These are phyloP conservation scores for Sporothrix dimorphospora DNA, from an alignment of 2,329 filamentous ascomycete genomes.

Conservation along the genomic window DNA sequence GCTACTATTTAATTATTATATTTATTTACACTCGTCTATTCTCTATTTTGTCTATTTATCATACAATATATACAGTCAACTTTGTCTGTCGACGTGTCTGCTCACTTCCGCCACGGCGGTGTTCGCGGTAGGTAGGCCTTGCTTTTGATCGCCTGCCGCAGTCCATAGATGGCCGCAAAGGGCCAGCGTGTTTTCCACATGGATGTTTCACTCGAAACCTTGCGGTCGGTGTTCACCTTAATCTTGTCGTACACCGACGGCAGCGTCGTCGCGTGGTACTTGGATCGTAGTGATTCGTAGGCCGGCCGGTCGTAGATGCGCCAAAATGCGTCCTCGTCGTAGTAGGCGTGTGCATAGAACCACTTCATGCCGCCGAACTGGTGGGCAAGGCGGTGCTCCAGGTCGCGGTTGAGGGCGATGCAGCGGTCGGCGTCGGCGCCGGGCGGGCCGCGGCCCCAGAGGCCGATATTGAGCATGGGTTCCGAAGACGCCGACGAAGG, in stretches of 20 bases:
- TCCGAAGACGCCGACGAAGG: neutral
- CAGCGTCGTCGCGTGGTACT: conserved; percentile 64
- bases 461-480: conserved; percentile 64
- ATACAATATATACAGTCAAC: conserved; percentile 1
- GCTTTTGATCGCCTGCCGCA: conserved; percentile 62
- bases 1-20: neutral
- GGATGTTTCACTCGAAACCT: neutral
- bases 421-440: conserved; percentile 55
- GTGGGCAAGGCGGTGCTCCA: conserved; percentile 67
- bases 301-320: conserved; percentile 56
- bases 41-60: neutral
- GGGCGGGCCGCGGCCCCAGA: conserved; percentile 76
- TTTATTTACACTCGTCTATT: neutral
- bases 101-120: conserved; percentile 33
- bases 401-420: conserved; percentile 67
- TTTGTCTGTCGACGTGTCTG: too few species aligned
- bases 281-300: conserved; percentile 64
- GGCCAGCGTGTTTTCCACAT: conserved; percentile 52
- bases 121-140: conserved; percentile 55
- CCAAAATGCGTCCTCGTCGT: conserved; percentile 74
- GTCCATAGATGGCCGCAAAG: conserved; percentile 61
- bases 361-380: conserved; percentile 79
- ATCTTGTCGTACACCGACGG: conserved; percentile 75
- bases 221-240: conserved; percentile 38
- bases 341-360: conserved; percentile 86